Conservation (phyloP, 169 alveolate species). For the Eimeria maxima region DNA sequence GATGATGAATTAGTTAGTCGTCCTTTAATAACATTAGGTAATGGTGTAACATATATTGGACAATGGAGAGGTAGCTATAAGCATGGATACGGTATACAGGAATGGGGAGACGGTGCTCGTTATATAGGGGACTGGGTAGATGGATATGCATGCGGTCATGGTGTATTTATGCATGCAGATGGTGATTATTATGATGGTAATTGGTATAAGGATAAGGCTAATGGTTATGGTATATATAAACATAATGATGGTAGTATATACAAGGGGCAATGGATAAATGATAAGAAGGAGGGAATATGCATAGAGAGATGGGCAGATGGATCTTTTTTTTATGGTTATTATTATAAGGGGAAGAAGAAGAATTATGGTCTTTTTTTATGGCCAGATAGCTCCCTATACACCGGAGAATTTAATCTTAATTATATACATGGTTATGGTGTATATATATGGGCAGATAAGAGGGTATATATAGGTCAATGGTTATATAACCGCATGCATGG, state of each 20-base stretch:
- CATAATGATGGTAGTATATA: slow-evolving; percentile 94
- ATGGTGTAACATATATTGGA: slow-evolving; percentile 86
- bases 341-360: slow-evolving; percentile 91
- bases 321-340: slow-evolving; percentile 93
- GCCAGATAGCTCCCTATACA: slow-evolving; percentile 93
- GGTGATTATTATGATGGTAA: slow-evolving; percentile 94
- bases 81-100: slow-evolving; percentile 90
- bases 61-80: slow-evolving; percentile 88
- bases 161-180: slow-evolving; percentile 92
- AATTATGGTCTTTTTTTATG: slow-evolving; percentile 94
- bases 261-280: slow-evolving; percentile 95
- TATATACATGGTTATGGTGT: slow-evolving; percentile 93
- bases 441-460: slow-evolving; percentile 94
- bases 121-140: slow-evolving; percentile 90
- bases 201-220: slow-evolving; percentile 93
- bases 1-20: slow-evolving; percentile 69
- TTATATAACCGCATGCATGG: slow-evolving; percentile 93
- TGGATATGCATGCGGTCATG: slow-evolving; percentile 93
- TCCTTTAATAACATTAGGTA: slow-evolving; percentile 69
- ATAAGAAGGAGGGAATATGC: slow-evolving; percentile 95
- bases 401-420: slow-evolving; percentile 91
- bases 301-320: slow-evolving; percentile 95
- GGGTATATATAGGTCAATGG: slow-evolving; percentile 94
- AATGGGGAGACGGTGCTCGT: slow-evolving; percentile 90
- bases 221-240: slow-evolving; percentile 93